A percentile compares a stretch with the other conserved stretches of the same genome.
Conservation (phyloP, 108 stramenopile genomes). For the Fragilariopsis cylindrus region DNA sequence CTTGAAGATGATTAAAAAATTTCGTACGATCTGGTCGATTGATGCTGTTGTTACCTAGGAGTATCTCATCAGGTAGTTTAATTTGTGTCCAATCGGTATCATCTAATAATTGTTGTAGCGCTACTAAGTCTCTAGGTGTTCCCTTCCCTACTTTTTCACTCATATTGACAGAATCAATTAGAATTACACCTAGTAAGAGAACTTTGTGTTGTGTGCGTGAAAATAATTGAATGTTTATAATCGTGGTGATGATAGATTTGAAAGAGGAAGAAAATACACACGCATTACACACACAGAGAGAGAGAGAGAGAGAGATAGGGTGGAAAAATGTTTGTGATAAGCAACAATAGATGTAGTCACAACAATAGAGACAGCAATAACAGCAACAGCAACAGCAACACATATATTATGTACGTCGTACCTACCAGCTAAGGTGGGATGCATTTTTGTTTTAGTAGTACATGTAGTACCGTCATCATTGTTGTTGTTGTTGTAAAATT, state of each 20-base stretch:
- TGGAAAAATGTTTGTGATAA: too few species aligned
- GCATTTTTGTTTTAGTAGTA: background rate
- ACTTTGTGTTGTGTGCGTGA: background rate
- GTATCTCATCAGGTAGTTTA: conserved; percentile 6
- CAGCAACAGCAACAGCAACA: too few species aligned
- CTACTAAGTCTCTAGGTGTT: conserved; percentile 62
- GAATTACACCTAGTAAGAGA: conserved; percentile 74
- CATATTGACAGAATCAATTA: conserved; percentile 83
- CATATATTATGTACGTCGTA: too few species aligned
- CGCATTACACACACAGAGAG: too few species aligned
- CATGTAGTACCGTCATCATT: background rate
- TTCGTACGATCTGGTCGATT: conserved; percentile 35
- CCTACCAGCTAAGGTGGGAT: conserved; percentile 32
- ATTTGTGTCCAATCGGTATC: conserved; percentile 51
- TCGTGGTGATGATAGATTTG: too few species aligned
- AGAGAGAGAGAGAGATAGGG: too few species aligned
- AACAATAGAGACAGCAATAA: too few species aligned
- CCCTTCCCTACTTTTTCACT: conserved; percentile 67
- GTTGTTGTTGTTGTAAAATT: conserved; percentile 15
- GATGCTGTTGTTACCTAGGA: background rate
- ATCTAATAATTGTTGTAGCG: conserved; percentile 44
- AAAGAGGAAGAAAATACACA: too few species aligned
- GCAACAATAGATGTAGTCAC: too few species aligned
- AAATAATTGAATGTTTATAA: too few species aligned
- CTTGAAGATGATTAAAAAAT: conserved; percentile 60